Evolutionary conservation across 1,139 yeast species (phyloP).

Genomic region (Suhomyces maxii): DNA sequence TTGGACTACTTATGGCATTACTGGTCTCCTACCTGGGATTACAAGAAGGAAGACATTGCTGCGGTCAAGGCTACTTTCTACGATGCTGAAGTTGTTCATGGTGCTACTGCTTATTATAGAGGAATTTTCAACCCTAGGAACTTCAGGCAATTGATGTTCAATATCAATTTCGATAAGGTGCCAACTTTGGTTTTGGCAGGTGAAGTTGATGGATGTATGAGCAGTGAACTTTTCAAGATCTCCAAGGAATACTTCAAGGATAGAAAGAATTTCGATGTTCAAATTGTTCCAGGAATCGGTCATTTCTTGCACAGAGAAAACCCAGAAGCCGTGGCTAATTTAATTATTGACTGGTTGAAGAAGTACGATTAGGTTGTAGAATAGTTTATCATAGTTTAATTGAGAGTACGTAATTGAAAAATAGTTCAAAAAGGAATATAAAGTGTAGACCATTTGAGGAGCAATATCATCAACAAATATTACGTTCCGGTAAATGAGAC

Average conservation of each 20-base stretch:
- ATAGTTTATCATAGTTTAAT: neutral
- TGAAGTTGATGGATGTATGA: constrained; percentile 43
- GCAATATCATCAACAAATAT: neutral
- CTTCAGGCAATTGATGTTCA: constrained; percentile 24
- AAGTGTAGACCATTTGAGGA: no score
- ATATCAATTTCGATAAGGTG: constrained; percentile 38
- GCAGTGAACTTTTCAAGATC: constrained; percentile 26
- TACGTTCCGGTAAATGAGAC: no score
- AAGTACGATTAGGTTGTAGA: neutral
- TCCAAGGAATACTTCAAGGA: constrained; percentile 25
- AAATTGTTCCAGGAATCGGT: constrained; percentile 33
- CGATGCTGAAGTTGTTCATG: constrained; percentile 33
- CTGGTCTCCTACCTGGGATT: constrained; percentile 47
- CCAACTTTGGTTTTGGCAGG: constrained; percentile 44
- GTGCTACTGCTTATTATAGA: constrained; percentile 46
- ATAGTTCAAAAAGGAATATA: no score
- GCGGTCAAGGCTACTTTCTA: constrained; percentile 29
- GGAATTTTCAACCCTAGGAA: constrained; percentile 30
- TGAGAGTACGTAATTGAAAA: no score
- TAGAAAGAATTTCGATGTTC: constrained; percentile 27
- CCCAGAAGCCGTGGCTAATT: constrained; percentile 31
- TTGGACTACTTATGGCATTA: constrained; percentile 37
- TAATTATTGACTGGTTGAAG: constrained; percentile 31
- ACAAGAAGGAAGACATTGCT: constrained; percentile 26
- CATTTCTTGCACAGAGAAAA: constrained; percentile 47